phyloP scores from a whole-genome alignment of 495 filamentous ascomycete species.

The Aspergillus coremiiformis region DNA sequence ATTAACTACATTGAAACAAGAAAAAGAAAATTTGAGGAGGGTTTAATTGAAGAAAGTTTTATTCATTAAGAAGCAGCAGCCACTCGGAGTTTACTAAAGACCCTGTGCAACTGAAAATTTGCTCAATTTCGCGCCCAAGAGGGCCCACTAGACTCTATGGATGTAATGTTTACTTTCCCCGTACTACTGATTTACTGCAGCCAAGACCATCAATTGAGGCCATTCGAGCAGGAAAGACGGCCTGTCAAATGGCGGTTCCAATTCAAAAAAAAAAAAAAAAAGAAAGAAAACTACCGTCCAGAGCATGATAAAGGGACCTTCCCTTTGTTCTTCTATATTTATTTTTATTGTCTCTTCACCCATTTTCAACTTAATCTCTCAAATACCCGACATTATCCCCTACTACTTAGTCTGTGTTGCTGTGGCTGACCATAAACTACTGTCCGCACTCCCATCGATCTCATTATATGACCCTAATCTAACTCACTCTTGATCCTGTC shows the following conservation, averaged over 20 bases:
- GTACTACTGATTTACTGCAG: background rate
- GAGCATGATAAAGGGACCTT: background rate
- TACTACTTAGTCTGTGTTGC: background rate
- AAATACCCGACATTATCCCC: too few species aligned
- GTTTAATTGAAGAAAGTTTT: background rate
- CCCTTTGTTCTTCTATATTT: background rate
- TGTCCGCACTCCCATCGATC: background rate
- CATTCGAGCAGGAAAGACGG: background rate
- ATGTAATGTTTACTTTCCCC: background rate
- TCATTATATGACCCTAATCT: background rate
- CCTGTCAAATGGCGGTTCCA: background rate
- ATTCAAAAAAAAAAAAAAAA: background rate
- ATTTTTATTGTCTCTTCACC: background rate
- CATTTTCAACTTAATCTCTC: background rate
- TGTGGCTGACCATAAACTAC: background rate
- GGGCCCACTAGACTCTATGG: background rate
- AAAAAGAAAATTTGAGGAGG: too few species aligned
- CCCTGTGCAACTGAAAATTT: slow-evolving; percentile 18
- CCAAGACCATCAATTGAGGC: background rate
- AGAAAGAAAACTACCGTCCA: background rate
- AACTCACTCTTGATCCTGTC: background rate
- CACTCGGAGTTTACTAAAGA: too few species aligned
- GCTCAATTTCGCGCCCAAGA: slow-evolving; percentile 28
- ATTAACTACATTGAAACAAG: background rate
- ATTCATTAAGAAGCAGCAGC: background rate